A percentile compares a stretch with the other conserved stretches of the same genome.
Conservation (phyloP, 2,329 filamentous ascomycete genomes). For the Ceratocystis ficicola region DNA sequence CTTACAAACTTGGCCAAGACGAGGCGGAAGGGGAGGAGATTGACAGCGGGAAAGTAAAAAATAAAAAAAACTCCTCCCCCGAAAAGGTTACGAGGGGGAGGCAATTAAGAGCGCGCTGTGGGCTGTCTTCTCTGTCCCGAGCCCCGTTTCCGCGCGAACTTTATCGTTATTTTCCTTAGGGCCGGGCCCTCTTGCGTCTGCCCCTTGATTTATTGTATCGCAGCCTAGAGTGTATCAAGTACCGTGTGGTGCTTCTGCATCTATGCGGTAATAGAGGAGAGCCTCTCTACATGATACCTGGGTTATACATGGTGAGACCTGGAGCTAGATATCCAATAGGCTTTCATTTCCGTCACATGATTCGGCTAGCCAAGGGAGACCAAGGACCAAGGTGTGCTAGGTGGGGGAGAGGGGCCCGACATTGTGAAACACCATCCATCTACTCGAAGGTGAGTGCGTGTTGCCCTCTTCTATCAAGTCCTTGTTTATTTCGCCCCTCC, state of each 20-base stretch:
- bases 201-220: neutral
- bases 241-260: neutral
- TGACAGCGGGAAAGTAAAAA: neutral
- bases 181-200: neutral
- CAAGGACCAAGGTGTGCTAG: neutral
- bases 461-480: neutral
- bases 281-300: too few species aligned
- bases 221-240: neutral
- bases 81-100: neutral
- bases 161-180: neutral
- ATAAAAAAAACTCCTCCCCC: neutral
- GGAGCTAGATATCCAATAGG: neutral
- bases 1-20: too few species aligned
- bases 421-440: too few species aligned
- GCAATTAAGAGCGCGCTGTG: neutral
- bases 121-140: neutral
- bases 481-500: neutral
- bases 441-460: too few species aligned
- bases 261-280: too few species aligned
- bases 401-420: neutral
- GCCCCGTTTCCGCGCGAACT: neutral
- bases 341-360: neutral
- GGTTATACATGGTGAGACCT: neutral
- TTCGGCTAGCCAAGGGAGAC: neutral
- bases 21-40: too few species aligned